Evolutionary conservation across 2,329 filamentous ascomycete genomes (phyloP), one percentile per base, ranked within the genome.

Genomic region (Samsoniella hepiali): DNA sequence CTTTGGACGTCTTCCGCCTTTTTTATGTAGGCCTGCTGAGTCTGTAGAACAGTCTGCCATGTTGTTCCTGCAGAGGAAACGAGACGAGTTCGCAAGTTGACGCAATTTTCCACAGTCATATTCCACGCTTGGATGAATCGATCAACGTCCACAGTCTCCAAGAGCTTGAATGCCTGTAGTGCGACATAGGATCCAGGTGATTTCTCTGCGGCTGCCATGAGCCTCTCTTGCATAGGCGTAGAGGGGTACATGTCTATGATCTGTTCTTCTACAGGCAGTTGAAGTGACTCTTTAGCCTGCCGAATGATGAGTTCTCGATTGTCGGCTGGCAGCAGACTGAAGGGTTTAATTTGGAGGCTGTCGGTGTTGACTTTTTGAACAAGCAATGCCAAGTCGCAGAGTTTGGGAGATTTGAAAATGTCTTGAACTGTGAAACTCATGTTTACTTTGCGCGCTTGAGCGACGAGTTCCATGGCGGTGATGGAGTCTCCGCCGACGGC

Each of bases 381-480:
- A 32, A 17, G 11, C 17, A 54, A n/a, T 1, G 80, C 79, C 79
- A 83, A 80, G 7, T 77, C 75, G 3, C 73, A 72, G 2, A 83
- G 74, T 3, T 76, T 72, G 0, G 81, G 79, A 31, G 77, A 72
- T 31, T 72, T 74, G 65, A 83, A 82, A 58, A 81, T 75, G 47
- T 74, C 75, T 0, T 77, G 76, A 0, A 83, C 79, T 0, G 77
- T 79, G 27, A 83, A 68, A 0, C 72, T 66, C 27, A 81, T 69
- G 5, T 74, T 75, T 32, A 69, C 68, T 4, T 71, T 73, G 40
- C 77, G 74, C 1, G 79, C 77, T 15, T 74, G 70, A 1, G 79
- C 74, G 0, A 81, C 79, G 0, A 83, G 72, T 65, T 75, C 78
- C 81, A 83, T 83, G 2, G 81, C 80, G 2, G 75, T 73, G 3